phyloP scores from a whole-genome alignment of 805 yeast genomes.

The Citeromyces nyonsensis region DNA sequence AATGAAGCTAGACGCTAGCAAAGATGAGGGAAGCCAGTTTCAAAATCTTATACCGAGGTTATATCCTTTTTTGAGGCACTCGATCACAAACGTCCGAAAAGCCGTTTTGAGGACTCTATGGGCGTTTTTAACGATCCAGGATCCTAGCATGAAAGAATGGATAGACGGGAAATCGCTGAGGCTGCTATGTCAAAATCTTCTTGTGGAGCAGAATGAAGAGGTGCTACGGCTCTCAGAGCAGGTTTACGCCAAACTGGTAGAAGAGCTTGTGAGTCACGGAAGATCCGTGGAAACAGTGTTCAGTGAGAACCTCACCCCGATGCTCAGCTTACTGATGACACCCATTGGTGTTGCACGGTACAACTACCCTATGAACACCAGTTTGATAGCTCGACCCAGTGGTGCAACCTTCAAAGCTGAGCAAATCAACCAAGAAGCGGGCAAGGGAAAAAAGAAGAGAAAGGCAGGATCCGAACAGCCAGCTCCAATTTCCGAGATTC shows the following conservation, averaged over 20 bases:
- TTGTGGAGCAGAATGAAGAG: constrained; percentile 76
- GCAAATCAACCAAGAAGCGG: constrained; percentile 6
- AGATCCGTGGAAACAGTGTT: constrained; percentile 35
- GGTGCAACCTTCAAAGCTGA: constrained; percentile 19
- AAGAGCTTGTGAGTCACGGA: constrained; percentile 22
- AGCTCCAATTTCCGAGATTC: constrained; percentile 14
- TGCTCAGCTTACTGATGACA: constrained; percentile 62
- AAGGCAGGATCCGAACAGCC: constrained; percentile 9
- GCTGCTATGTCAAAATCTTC: constrained; percentile 69
- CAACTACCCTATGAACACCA: constrained; percentile 69
- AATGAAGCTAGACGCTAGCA: constrained; percentile 45
- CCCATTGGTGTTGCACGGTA: constrained; percentile 92
- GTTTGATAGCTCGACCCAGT: constrained; percentile 67
- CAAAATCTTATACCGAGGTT: constrained; percentile 74
- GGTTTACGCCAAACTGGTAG: constrained; percentile 43
- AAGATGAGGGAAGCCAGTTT: constrained; percentile 42
- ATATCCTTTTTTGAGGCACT: constrained; percentile 87
- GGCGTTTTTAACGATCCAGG: constrained; percentile 52
- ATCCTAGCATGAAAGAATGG: constrained; percentile 42
- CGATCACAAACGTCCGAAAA: constrained; percentile 79
- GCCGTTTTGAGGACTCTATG: constrained; percentile 71
- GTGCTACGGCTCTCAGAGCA: constrained; percentile 47
- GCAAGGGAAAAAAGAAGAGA: constrained; percentile 30
- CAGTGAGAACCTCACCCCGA: constrained; percentile 38
- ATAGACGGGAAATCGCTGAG: constrained; percentile 60